Percentiles rank a stretch among this genome's conserved stretches.
These are phyloP conservation scores for Mycena latifolia DNA, from an alignment of 768 basidiomycete genomes.

Conservation along the genomic window DNA sequence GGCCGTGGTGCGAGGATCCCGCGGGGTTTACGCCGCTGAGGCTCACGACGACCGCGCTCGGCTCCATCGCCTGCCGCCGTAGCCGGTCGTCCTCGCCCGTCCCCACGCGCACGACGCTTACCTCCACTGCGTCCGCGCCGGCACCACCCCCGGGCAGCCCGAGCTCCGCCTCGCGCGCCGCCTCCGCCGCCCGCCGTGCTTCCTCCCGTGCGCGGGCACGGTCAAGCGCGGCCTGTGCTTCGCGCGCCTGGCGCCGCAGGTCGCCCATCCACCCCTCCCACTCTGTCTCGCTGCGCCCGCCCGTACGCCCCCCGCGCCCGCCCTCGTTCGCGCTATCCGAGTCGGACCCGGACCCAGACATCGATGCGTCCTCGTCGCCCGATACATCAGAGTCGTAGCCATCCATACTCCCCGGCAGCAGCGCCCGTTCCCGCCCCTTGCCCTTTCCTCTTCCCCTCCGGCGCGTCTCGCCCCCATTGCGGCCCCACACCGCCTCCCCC, in stretches of 20 bases:
- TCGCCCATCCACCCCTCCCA: constrained; percentile 79
- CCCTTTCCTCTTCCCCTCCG: background rate
- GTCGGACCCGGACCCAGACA: constrained; percentile 38
- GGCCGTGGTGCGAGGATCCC: background rate
- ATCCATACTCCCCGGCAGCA: constrained; percentile 36
- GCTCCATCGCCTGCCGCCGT: constrained; percentile 45
- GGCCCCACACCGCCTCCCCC: background rate
- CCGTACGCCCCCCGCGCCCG: background rate
- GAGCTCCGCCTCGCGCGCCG: constrained; percentile 32
- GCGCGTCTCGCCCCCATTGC: constrained; percentile 16
- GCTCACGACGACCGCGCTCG: constrained; percentile 44
- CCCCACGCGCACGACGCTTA: constrained; percentile 30
- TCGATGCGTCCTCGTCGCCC: constrained; percentile 1
- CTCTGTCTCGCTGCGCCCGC: constrained; percentile 61
- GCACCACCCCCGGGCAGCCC: constrained; percentile 4
- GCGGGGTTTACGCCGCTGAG: constrained; percentile 32
- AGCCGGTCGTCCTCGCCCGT: constrained; percentile 37
- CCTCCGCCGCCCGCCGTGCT: constrained; percentile 34
- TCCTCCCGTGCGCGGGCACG: constrained; percentile 12
- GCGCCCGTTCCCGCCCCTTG: background rate
- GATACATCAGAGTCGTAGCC: constrained; percentile 36
- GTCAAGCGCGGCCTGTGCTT: constrained; percentile 42
- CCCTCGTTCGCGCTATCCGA: constrained; percentile 17
- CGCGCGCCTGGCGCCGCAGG: constrained; percentile 53
- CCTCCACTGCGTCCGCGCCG: constrained; percentile 9